Base-by-base conservation (phyloP, 768 basidiomycete genomes). In the Dioszegia aurantiaca region DNA sequence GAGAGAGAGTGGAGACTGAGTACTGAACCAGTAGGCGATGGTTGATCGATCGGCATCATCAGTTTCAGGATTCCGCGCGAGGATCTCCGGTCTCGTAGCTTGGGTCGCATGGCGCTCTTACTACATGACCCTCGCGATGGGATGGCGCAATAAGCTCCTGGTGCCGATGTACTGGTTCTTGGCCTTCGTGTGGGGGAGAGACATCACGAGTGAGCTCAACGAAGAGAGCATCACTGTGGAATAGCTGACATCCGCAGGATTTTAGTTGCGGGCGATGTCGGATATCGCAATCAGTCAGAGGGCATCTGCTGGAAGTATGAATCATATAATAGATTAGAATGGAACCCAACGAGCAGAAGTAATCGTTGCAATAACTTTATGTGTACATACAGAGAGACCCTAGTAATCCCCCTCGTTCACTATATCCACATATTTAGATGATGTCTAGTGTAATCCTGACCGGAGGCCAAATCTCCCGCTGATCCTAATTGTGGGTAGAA, bases 401-500 rank as follows among this genome's bases (percentile, higher is more conserved):
- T n/a, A n/a, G n/a, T 49, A 16, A 1, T 30, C 33, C 14, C 17
- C 14, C 48, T 30, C 3, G 10, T 31, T n/a, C 12, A 53, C 49
- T 68, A 73, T 28, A 73, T 53, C 67, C 62, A 70, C 67, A 70
- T 69, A 61, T 66, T 68, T 27, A 73, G 48, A 47, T 70, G 64
- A 54, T 73, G 72, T 51, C 72, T 60, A 24, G 72, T 70, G 43
- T 73, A 73, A 43, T 73, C 72, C 52, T 73, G 72, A 6, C 72
- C 72, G 19, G 64, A 37, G 28, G 69, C 72, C 30, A 73, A 44
- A 79, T 98, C 93, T 60, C 86, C 90, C 54, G 94, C 80, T 71
- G 94, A 91, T 2, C 87, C 82, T 21, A 97, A 80, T 70, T 93
- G 89, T 24, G 94, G 90, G 75, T 91, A 94, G 80, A 92, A 95